Evolutionary conservation across 1,139 yeast species (phyloP).

Genomic region (Blastobotrys apis): DNA sequence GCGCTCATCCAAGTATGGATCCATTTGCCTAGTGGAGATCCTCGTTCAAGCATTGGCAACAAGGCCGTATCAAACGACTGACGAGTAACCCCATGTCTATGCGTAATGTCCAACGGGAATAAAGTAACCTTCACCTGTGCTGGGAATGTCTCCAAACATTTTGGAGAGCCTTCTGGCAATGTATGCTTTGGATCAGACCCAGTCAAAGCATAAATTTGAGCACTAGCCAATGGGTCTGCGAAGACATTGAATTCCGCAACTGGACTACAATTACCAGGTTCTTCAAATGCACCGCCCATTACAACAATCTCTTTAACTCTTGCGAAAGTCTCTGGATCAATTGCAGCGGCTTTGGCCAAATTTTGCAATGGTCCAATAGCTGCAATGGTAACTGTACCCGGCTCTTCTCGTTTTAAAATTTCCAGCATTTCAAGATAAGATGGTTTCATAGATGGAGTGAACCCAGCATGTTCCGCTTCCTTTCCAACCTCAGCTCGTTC

Average conservation of each 20-base stretch:
- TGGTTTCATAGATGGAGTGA: conserved; percentile 31
- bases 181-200: conserved; percentile 30
- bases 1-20: conserved; percentile 34
- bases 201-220: conserved; percentile 37
- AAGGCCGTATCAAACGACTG: conserved; percentile 21
- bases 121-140: conserved; percentile 32
- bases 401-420: conserved; percentile 34
- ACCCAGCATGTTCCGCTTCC: conserved; percentile 24
- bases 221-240: conserved; percentile 42
- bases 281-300: conserved; percentile 41
- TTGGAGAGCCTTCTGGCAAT: conserved; percentile 28
- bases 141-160: conserved; percentile 17
- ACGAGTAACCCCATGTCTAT: conserved; percentile 30
- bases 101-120: conserved; percentile 40
- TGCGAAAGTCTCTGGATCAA: conserved; percentile 37
- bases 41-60: conserved; percentile 18
- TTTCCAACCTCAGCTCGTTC: conserved; percentile 11
- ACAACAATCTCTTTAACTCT: conserved; percentile 36
- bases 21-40: conserved; percentile 37
- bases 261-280: conserved; percentile 42
- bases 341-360: conserved; percentile 39
- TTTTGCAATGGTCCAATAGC: conserved; percentile 43
- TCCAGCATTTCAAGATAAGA: conserved; percentile 37
- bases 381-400: conserved; percentile 36
- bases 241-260: conserved; percentile 42